Evolutionary conservation across 2,329 filamentous ascomycete species (phyloP), one percentile per base, ranked within the genome.

Genomic region (Cercospora sp.): DNA sequence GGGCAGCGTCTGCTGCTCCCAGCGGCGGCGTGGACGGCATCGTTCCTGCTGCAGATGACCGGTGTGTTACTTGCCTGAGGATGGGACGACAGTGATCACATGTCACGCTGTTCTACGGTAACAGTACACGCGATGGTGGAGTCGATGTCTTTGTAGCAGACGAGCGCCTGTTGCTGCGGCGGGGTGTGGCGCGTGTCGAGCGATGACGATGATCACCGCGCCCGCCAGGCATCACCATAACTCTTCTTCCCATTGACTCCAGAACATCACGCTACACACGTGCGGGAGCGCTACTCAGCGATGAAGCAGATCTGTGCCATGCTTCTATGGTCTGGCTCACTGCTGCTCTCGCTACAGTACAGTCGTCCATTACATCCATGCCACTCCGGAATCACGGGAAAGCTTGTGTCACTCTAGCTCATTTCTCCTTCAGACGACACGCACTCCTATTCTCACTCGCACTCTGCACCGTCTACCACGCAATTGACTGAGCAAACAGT

Each of bases 1-100:
- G 68, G 6, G 70, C 63, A 28, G 63, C 63, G 37, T 65, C 63
- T 34, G 49, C 55, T 26, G 68, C 59, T 40, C 34, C 28, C 58
- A 61, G 55, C 12, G 69, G 66, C 34, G 69, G 69, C 12, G 67
- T 71, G 12, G 69, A 65, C 34, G 71, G 69, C 69, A 71, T 71
- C 55, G 55, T 59, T 32, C 28, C 18, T 59, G 55, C 28, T 59
- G 55, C 32, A 55, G 49, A 6, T 55, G 49, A 37, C 28, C 6
- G 30, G 55, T 37, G 55, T 32, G 32, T 59, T 16, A 59, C 55
- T 59, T 32, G 30, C 7, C 30, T 59, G 55, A 21, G 55, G 18
- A 24, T 10, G 16, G 28, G 10, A 18, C 16, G 18, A 24, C n/a
- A 9, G 32, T 10, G 55, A 34, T 58, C 55, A 58, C 55, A 58